Evolutionary conservation across 2,329 filamentous ascomycete genomes (phyloP).

Genomic region (Diaporthe capsici): DNA sequence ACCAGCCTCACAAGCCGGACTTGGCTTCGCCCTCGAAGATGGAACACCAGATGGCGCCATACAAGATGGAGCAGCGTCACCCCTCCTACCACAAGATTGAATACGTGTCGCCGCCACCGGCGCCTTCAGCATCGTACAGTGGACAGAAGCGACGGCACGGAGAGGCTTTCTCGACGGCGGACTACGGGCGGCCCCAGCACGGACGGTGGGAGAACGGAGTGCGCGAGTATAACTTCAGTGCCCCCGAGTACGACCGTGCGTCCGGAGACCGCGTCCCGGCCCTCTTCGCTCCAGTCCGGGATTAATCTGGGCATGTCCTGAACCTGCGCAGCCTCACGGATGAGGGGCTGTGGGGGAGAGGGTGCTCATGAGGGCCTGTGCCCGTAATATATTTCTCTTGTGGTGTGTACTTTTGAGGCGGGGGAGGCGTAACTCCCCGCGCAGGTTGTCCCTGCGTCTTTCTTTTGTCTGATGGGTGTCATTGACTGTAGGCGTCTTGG

Average conservation of each 20-base stretch:
- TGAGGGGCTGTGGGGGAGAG: not conserved
- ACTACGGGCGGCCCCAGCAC: slow-evolving; percentile 37
- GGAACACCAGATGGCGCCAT: slow-evolving; percentile 29
- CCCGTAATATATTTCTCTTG: not conserved
- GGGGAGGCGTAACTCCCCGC: not conserved
- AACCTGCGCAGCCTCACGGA: no score
- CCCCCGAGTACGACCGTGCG: slow-evolving; percentile 31
- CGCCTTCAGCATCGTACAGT: slow-evolving; percentile 16
- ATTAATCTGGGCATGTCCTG: not conserved
- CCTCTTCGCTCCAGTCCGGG: slow-evolving; percentile 19
- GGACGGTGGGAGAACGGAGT: slow-evolving; percentile 35
- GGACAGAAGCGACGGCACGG: slow-evolving; percentile 37
- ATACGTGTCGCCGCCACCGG: slow-evolving; percentile 4
- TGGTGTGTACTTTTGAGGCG: not conserved
- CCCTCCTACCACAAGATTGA: slow-evolving; percentile 34
- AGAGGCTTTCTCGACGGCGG: slow-evolving; percentile 34
- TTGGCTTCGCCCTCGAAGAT: slow-evolving; percentile 27
- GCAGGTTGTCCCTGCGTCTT: slow-evolving; percentile 3
- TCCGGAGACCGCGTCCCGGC: slow-evolving; percentile 13
- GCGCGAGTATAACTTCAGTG: slow-evolving; percentile 31
- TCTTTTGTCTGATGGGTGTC: slow-evolving; percentile 8
- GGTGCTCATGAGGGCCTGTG: not conserved
- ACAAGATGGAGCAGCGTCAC: slow-evolving; percentile 21
- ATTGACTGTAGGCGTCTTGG: slow-evolving; percentile 30
- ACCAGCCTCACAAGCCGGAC: slow-evolving; percentile 16